Conservation (phyloP, 2,329 filamentous ascomycete species). For the Dothistroma septosporum region DNA sequence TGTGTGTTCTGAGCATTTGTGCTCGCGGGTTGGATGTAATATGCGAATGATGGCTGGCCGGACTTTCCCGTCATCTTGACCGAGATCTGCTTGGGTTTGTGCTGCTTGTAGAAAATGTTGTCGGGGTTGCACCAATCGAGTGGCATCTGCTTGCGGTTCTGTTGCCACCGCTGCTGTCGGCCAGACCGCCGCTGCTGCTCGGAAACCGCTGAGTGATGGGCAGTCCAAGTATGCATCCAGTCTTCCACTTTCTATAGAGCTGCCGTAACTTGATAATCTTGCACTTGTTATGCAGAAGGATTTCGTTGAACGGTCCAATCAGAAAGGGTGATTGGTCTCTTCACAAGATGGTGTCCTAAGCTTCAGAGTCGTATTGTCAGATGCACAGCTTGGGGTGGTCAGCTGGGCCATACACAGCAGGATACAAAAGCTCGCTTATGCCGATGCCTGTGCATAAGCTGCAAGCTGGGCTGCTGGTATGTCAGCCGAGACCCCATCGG, state of each 20-base stretch:
- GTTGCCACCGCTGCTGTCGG: neutral
- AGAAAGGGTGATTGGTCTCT: neutral
- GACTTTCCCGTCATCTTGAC: neutral
- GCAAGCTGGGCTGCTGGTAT: neutral
- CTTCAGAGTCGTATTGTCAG: neutral
- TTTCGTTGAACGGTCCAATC: neutral
- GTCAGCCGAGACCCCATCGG: neutral
- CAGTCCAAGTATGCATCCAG: neutral
- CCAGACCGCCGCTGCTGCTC: neutral
- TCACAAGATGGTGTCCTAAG: neutral
- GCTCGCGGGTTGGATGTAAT: neutral
- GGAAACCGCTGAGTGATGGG: neutral
- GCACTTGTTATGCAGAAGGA: neutral
- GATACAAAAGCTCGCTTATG: neutral
- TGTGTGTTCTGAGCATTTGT: neutral
- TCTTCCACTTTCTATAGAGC: neutral
- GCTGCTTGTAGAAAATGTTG: neutral
- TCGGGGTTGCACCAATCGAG: neutral
- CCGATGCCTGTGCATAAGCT: neutral
- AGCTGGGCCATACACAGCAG: neutral
- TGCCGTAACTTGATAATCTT: neutral
- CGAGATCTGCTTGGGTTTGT: neutral
- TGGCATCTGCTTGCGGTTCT: neutral
- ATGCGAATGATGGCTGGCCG: neutral
- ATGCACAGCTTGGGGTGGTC: neutral